Conservation (phyloP, 139 green algal genomes). For the Eudorina sp. region DNA sequence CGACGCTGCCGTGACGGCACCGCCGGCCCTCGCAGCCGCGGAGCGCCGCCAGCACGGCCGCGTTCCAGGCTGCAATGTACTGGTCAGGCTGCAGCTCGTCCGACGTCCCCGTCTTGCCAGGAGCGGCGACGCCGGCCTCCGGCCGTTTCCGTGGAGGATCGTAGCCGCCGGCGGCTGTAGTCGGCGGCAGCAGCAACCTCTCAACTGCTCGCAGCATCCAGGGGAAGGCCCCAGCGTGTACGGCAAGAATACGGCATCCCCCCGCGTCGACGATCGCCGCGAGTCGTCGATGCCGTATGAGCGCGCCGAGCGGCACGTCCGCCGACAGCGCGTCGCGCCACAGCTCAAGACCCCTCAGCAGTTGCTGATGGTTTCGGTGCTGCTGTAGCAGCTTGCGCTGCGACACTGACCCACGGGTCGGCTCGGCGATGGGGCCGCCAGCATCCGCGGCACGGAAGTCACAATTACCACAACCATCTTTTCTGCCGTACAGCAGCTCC, state of each 20-base stretch:
- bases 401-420: too few relatives aligned
- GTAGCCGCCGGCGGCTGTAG: too few relatives aligned
- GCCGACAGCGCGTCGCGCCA: not conserved
- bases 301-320: not conserved
- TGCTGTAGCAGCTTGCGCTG: too few relatives aligned
- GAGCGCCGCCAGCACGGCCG: constrained; percentile 2
- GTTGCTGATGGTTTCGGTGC: not conserved
- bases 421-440: too few relatives aligned
- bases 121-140: too few relatives aligned
- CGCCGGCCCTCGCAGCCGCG: not conserved
- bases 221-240: constrained; percentile 37
- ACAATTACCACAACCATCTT: too few relatives aligned
- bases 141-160: too few relatives aligned
- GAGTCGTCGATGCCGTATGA: not conserved
- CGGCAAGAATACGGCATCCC: constrained; percentile 6
- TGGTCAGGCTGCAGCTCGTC: not conserved
- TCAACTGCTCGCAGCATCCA: constrained; percentile 32
- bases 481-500: not conserved
- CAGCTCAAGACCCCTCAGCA: not conserved
- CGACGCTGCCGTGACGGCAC: not conserved
- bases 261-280: not conserved
- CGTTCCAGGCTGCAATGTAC: constrained; percentile 32
- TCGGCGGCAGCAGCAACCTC: not conserved
- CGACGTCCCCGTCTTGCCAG: too few relatives aligned
- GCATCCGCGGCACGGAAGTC: too few relatives aligned